These are phyloP conservation scores for Beta lomatogona DNA, from an alignment of 179 eudicot genomes.

Conservation along the genomic window DNA sequence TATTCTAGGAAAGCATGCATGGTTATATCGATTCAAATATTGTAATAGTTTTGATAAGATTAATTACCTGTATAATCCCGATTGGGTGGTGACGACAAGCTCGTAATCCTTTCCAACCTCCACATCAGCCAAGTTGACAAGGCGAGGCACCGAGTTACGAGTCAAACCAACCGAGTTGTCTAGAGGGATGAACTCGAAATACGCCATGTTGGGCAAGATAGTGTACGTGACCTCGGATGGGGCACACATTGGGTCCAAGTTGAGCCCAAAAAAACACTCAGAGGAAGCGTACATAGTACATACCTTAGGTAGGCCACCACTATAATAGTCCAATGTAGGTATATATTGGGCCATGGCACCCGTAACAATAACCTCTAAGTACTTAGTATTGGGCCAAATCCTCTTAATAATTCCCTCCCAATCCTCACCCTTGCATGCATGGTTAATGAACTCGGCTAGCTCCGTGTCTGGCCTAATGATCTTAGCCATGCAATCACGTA, in stretches of 20 bases:
- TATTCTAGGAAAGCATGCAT: too few relatives aligned
- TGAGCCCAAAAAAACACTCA: slow-evolving; percentile 77
- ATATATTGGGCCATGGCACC: slow-evolving; percentile 94
- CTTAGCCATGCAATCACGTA: slow-evolving; percentile 42
- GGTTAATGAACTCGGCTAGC: slow-evolving; percentile 45
- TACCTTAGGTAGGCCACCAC: slow-evolving; percentile 63
- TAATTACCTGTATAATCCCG: slow-evolving; percentile 42
- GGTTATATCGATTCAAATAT: too few relatives aligned
- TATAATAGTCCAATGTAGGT: slow-evolving; percentile 72
- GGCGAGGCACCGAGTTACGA: slow-evolving; percentile 42
- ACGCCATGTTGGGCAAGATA: slow-evolving; percentile 81
- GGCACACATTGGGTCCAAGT: slow-evolving; percentile 63
- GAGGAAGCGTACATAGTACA: slow-evolving; percentile 88
- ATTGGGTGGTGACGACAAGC: slow-evolving; percentile 71
- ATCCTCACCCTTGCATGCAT: slow-evolving; percentile 55
- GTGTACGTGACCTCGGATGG: slow-evolving; percentile 78
- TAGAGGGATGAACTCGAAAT: slow-evolving; percentile 75
- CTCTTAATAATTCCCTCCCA: slow-evolving; percentile 68
- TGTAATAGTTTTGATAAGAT: too few relatives aligned
- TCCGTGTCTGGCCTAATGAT: slow-evolving; percentile 54
- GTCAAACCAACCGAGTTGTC: slow-evolving; percentile 29
- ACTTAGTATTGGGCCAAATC: slow-evolving; percentile 84
- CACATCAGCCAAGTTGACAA: slow-evolving; percentile 66
- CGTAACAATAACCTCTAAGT: slow-evolving; percentile 78
- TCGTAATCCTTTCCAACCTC: slow-evolving; percentile 81